Evolutionary conservation across 2,329 filamentous ascomycete species (phyloP), one percentile per base, ranked within the genome.

Genomic region (Samsoniella hepiali): DNA sequence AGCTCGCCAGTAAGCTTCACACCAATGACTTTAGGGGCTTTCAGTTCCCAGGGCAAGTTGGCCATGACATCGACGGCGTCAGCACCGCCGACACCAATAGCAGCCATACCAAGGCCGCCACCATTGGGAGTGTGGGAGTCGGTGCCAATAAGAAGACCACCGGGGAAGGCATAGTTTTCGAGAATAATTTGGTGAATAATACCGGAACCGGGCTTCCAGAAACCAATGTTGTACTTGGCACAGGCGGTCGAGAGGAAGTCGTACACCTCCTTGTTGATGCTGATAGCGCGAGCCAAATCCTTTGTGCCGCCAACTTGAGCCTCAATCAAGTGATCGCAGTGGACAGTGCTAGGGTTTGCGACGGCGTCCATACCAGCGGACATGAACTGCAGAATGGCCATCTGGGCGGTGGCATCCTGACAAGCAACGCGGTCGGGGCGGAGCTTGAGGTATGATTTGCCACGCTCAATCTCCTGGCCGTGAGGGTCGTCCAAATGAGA

Each of bases 371-470:
- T 94, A 77, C 94, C 94, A 66, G 95, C 94, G 63, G 92, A 97
- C 93, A 99, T 99, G 87, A 99, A 99, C 84, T 99, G 95, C 65
- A 99, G 86, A 71, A 99, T 97, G 68, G 95, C 95, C 95, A 99
- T 99, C 86, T 99, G 95, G 68, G 95, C 95, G 65, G 95, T 98
- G 76, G 95, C 95, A 86, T 99, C 95, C 84, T 99, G 95, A 85
- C 95, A 98, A 78, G 95, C 95, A 73, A 99, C 95, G 79, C 95
- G 91, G 77, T 99, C 95, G 64, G 95, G 95, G 69, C 95, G 91
- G 71, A 99, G 88, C 84, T 94, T 97, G 70, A 99, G 88, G 82
- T 99, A 98, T 65, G 93, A 97, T 72, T 87, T 87, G 74, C 95
- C 95, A 77, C 95, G 92, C 87, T 97, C 88, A 72, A 99, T 96